Percentiles rank a stretch among this genome's conserved stretches.
These are phyloP conservation scores for Coemansia sp. DNA, from an alignment of 192 early-diverging fungal species.

Conservation along the genomic window DNA sequence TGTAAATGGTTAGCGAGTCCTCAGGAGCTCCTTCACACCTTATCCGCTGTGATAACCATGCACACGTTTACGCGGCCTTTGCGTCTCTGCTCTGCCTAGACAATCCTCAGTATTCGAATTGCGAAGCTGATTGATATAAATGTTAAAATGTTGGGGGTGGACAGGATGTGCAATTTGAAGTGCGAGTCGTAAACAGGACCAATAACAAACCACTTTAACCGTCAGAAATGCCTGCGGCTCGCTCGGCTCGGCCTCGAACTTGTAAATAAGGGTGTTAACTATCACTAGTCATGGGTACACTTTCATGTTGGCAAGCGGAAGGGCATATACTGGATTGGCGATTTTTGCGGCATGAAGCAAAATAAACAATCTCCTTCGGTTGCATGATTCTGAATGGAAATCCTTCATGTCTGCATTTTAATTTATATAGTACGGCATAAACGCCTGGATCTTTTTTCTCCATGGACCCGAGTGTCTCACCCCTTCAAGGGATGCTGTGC, in stretches of 20 bases:
- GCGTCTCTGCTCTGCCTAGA: background rate
- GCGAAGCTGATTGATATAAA: conserved; percentile 4
- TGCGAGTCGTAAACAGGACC: background rate
- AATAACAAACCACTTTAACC: background rate
- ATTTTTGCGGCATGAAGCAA: too few species aligned
- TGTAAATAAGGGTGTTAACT: background rate
- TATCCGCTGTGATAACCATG: background rate
- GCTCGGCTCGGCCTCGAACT: background rate
- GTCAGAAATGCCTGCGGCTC: background rate
- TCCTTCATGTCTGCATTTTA: too few species aligned
- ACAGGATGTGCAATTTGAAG: background rate
- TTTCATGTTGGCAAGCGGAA: background rate
- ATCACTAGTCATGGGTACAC: background rate
- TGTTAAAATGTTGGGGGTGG: background rate
- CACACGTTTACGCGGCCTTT: background rate
- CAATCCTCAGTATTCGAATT: background rate
- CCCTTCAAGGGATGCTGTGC: background rate
- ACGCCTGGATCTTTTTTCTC: background rate
- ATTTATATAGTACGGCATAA: too few species aligned
- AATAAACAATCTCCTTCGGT: too few species aligned
- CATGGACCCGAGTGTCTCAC: background rate
- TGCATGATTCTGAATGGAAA: too few species aligned
- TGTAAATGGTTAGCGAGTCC: background rate
- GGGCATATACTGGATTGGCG: background rate
- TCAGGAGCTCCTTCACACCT: background rate